phyloP scores from a whole-genome alignment of 345 rosid genomes.

The Litchi chinensis region DNA sequence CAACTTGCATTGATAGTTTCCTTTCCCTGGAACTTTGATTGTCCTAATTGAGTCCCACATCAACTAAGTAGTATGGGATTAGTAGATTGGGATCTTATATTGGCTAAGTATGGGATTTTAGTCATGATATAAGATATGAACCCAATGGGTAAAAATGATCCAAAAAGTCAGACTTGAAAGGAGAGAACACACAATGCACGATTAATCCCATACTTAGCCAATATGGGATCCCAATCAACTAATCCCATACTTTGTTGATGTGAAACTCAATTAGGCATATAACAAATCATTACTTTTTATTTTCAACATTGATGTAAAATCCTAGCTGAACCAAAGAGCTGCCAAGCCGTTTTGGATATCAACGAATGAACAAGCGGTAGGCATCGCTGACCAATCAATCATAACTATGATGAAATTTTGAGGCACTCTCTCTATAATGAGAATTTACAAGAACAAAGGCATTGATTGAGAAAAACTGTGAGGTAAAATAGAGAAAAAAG shows the following conservation, averaged over 20 bases:
- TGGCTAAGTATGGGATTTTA: no score
- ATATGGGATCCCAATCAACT: no score
- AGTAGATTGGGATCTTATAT: no score
- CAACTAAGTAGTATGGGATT: no score
- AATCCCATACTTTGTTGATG: no score
- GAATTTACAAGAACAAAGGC: neutral
- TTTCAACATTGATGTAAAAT: neutral
- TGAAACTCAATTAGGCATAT: no score
- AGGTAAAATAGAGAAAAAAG: neutral
- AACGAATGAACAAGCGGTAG: neutral
- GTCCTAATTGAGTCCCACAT: neutral
- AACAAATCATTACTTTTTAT: neutral
- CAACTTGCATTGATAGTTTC: neutral
- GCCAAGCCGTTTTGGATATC: neutral
- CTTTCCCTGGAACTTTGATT: neutral
- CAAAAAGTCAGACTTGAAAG: no score
- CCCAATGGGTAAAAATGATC: no score
- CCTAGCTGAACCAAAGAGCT: neutral
- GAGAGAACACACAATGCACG: no score
- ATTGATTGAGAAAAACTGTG: slow-evolving; percentile 1
- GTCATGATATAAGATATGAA: no score
- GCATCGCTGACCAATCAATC: neutral
- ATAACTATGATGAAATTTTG: slow-evolving; percentile 14
- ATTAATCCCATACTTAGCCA: no score
- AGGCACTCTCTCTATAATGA: neutral